Percentiles rank a stretch among this genome's conserved stretches.
These are phyloP conservation scores for Uncinocarpus reesii DNA, from an alignment of 2,329 filamentous ascomycete species.

Conservation along the genomic window DNA sequence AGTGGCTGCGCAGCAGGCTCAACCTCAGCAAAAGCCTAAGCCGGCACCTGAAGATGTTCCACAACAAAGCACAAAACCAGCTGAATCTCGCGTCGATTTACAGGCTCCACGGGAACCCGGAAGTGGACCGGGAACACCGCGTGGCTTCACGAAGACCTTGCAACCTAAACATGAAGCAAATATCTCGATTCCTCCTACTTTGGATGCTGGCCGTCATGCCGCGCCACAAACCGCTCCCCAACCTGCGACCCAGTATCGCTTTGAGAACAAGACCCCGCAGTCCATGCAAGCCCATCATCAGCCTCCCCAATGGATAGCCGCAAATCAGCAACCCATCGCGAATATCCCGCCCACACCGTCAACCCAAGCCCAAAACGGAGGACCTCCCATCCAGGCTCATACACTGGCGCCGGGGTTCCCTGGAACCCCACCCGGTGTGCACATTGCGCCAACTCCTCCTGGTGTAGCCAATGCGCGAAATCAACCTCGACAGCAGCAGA, in stretches of 20 bases:
- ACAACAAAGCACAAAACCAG: neutral
- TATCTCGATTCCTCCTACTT: neutral
- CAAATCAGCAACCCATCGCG: neutral
- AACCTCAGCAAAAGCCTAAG: neutral
- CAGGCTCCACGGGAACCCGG: neutral
- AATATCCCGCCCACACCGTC: neutral
- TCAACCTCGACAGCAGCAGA: neutral
- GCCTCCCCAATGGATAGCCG: neutral
- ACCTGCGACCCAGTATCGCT: constrained; percentile 6
- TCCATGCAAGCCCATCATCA: constrained; percentile 9
- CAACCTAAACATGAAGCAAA: neutral
- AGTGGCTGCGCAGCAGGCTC: neutral
- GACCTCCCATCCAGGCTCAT: neutral
- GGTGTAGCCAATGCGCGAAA: neutral
- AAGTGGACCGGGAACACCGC: neutral
- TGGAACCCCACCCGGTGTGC: neutral
- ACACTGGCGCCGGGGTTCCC: neutral
- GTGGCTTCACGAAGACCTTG: neutral
- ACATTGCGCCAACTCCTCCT: neutral
- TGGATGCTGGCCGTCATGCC: neutral
- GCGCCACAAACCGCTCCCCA: neutral
- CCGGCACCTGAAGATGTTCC: neutral
- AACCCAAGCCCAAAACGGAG: neutral
- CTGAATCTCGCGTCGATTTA: neutral
- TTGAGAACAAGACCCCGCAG: constrained; percentile 9